A percentile compares a stretch with the other conserved stretches of the same genome.
phyloP scores from a whole-genome alignment of 257 asterid species.

The Przewalskia tangutica region DNA sequence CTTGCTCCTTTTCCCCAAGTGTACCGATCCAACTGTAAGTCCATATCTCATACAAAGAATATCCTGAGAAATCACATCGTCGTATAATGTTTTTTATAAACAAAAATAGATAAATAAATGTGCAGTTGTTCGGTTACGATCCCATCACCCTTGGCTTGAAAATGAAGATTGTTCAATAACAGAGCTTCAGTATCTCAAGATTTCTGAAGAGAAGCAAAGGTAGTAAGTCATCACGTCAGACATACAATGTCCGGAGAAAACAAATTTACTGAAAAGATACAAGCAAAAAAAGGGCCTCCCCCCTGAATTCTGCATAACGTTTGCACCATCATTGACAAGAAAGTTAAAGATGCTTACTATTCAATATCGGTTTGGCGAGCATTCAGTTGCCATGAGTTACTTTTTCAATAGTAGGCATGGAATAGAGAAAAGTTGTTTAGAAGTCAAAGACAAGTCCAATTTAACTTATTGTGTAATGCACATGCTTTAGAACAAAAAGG shows the following conservation, averaged over 20 bases:
- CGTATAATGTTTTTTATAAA: not conserved
- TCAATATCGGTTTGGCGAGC: not conserved
- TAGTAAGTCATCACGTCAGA: not conserved
- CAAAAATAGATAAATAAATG: not conserved
- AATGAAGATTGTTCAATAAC: not conserved
- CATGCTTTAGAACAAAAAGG: not conserved
- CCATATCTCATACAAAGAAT: not conserved
- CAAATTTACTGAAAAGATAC: not conserved
- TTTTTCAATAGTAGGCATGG: not conserved
- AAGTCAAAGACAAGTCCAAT: not conserved
- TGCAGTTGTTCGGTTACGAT: not conserved
- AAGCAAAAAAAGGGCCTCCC: not conserved
- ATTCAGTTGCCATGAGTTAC: not conserved
- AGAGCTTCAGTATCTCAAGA: not conserved
- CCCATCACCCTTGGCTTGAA: not conserved
- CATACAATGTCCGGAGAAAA: not conserved
- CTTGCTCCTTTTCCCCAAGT: not conserved
- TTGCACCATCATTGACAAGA: not conserved
- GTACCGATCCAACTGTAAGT: not conserved
- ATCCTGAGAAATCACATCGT: not conserved
- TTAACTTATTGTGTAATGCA: not conserved
- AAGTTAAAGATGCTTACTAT: not conserved
- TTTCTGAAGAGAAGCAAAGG: not conserved
- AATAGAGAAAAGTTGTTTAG: not conserved
- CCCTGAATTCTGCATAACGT: not conserved